These are phyloP conservation scores for Curvularia spicifera DNA, from an alignment of 2,329 filamentous ascomycete species.

Conservation along the genomic window DNA sequence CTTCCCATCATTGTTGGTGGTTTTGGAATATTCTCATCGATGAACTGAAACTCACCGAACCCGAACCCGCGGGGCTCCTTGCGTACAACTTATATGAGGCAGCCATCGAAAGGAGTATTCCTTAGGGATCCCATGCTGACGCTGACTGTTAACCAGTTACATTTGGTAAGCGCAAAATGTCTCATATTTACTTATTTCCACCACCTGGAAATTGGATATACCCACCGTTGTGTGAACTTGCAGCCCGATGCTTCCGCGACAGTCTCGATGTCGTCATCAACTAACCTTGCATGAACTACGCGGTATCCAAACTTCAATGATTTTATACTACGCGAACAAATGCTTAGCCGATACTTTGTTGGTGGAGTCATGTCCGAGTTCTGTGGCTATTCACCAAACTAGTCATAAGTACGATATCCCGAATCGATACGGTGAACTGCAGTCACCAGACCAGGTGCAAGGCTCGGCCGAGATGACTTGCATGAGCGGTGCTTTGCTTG, in stretches of 20 bases:
- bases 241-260: not conserved
- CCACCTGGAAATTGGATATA: not conserved
- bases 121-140: not conserved
- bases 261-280: not conserved
- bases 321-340: not conserved
- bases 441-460: not conserved
- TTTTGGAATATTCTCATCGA: too few relatives aligned
- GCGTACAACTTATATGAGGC: not conserved
- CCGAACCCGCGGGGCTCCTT: too few relatives aligned
- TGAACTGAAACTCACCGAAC: too few relatives aligned
- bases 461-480: slow-evolving; percentile 10
- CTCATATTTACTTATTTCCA: not conserved
- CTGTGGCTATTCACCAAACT: not conserved
- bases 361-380: not conserved
- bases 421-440: not conserved
- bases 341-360: not conserved
- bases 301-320: not conserved
- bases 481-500: slow-evolving; percentile 1
- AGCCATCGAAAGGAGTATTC: not conserved
- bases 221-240: not conserved
- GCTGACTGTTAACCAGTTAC: not conserved
- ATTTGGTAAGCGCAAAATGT: not conserved
- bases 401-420: not conserved
- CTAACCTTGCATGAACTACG: not conserved
- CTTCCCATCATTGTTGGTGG: too few relatives aligned